Evolutionary conservation across 2,329 filamentous ascomycete species (phyloP).

Genomic region (Rhynchosporium agropyri): DNA sequence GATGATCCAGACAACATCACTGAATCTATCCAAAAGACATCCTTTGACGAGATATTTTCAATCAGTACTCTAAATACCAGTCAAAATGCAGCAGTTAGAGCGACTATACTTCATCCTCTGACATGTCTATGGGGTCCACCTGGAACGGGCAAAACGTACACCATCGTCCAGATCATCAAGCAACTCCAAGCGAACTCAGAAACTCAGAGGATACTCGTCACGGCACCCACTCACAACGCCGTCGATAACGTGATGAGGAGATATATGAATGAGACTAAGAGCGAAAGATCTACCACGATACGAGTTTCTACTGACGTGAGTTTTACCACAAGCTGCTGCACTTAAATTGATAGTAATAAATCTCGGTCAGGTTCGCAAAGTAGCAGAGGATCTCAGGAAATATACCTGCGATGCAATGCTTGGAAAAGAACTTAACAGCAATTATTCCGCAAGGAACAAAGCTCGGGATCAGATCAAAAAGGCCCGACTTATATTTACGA

Average conservation of each 20-base stretch:
- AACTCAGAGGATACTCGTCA: conserved; percentile 17
- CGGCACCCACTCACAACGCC: conserved; percentile 17
- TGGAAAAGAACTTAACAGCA: conserved; percentile 39
- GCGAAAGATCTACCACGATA: not conserved
- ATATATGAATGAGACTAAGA: conserved; percentile 1
- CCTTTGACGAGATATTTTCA: not conserved
- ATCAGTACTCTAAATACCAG: conserved; percentile 5
- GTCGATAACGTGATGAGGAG: conserved; percentile 23
- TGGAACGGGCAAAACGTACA: conserved; percentile 21
- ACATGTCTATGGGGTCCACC: conserved; percentile 20
- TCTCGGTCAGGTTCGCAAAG: conserved; percentile 12
- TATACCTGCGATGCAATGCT: conserved; percentile 32
- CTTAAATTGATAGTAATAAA: not conserved
- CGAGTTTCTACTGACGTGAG: conserved; percentile 21
- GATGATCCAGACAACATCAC: not conserved
- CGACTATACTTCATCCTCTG: conserved; percentile 12
- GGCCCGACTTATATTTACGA: conserved; percentile 48
- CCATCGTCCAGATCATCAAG: conserved; percentile 23
- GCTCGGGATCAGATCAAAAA: conserved; percentile 45
- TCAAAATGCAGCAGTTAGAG: conserved; percentile 18
- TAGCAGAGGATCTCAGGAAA: conserved; percentile 19
- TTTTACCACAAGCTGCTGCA: not conserved
- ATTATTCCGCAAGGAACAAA: conserved; percentile 41
- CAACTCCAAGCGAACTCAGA: conserved; percentile 11
- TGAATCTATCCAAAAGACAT: not conserved